Conservation (phyloP, 1,139 yeast species). For the Yamadazyma buinensis region DNA sequence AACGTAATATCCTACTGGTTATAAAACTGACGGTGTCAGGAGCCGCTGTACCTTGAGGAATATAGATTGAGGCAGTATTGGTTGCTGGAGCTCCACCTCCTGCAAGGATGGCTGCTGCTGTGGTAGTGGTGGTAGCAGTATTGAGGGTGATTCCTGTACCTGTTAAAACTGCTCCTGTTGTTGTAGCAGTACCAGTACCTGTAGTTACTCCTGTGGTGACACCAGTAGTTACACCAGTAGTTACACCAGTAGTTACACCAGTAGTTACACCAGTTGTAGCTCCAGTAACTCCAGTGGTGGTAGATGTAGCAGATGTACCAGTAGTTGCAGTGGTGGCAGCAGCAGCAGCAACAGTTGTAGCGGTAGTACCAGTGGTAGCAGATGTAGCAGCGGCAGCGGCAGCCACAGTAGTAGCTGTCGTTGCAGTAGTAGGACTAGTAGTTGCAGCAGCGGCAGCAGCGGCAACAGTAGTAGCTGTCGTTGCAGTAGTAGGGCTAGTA, state of each 20-base stretch:
- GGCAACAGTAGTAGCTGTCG: neutral
- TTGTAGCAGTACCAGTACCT: constrained; percentile 10
- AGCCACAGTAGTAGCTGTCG: neutral
- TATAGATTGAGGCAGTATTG: constrained; percentile 4
- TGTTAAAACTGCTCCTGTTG: constrained; percentile 10
- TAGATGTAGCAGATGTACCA: constrained; percentile 8
- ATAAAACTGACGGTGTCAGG: constrained; percentile 17
- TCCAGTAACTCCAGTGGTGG: constrained; percentile 6
- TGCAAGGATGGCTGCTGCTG: constrained; percentile 2
- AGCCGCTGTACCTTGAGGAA: constrained; percentile 11
- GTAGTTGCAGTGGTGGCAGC: constrained; percentile 5
- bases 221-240: constrained; percentile 6
- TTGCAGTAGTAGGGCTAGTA: neutral
- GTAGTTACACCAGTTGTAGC: neutral
- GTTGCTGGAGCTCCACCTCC: constrained; percentile 4
- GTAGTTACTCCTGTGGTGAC: constrained; percentile 8
- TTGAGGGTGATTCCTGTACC: constrained; percentile 5
- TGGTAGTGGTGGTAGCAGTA: constrained; percentile 8
- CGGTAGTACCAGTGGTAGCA: neutral
- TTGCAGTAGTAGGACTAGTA: neutral
- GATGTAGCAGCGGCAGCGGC: constrained; percentile 1
- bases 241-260: neutral
- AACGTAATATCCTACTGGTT: constrained; percentile 17
- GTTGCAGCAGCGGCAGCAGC: neutral
- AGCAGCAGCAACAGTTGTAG: no score